Base-by-base conservation (phyloP, 192 early-diverging fungal genomes). In the Gryganskiella cystojenkinii region DNA sequence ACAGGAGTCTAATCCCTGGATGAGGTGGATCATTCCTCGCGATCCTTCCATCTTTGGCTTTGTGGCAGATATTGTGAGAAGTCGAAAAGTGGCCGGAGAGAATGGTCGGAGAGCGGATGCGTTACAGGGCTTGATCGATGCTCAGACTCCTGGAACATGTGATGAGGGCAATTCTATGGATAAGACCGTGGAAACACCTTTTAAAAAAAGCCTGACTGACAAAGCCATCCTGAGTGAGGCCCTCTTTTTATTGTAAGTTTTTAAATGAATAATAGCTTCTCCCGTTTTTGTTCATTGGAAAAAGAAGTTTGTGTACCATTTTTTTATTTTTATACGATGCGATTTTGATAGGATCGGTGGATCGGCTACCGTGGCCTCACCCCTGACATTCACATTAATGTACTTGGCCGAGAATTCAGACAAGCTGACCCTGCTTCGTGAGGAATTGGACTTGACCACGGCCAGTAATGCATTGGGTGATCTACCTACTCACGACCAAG, bases 401-500 rank as follows among this genome's bases (percentile, higher is more conserved):
- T 64, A 52, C 27, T 40, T 82, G 19, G 44, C 66, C 30, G 56
- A 70, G n/a, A 54, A 82, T 46, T 70, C 81, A 19, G 52, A 50
- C 7, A 62, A 54, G 30, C 37, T 82, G 20, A 31, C 35, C 3
- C 78, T 22, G 44, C 54, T 82, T 10, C 22, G 59, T 2, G 63
- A 78, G 25, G 81, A 82, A 51, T 19, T 82, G 2, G 59, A 82
- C 10, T 51, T 60, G 17, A 60, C 64, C 3, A 78, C 70, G 5
- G 30, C 49, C 15, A 71, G 43, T 20, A 58, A 67, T 53, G 45
- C 51, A 19, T 15, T 33, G 7, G 73, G 40, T 7, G 44, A 46
- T 14, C 19, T 78, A 15, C 81, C 75, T 27, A 31, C 35, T 4
- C 80, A 85, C 30, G 73, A 87, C 25, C 65, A 84, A 42, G 28